phyloP scores from a whole-genome alignment of 192 early-diverging fungal species.

The Ambispora gerdemannii region DNA sequence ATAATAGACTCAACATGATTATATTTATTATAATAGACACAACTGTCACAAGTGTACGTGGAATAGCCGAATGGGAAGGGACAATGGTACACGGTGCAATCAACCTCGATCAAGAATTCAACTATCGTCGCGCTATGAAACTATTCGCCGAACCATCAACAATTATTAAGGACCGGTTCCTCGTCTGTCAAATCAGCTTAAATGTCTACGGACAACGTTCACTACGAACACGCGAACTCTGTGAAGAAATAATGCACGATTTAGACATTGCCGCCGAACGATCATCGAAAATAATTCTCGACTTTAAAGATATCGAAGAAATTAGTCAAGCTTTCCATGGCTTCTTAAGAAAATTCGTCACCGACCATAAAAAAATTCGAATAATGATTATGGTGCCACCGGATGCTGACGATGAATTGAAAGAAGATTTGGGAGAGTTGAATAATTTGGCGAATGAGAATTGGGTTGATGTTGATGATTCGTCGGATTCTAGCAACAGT shows the following conservation, averaged over 20 bases:
- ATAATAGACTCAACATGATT: not conserved
- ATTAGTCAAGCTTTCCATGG: slow-evolving; percentile 29
- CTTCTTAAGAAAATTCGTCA: slow-evolving; percentile 20
- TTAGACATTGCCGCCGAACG: slow-evolving; percentile 25
- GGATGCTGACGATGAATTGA: slow-evolving; percentile 16
- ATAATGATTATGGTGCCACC: slow-evolving; percentile 29
- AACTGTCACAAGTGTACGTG: slow-evolving; percentile 14
- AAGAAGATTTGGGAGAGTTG: slow-evolving; percentile 29
- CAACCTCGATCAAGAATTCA: slow-evolving; percentile 25
- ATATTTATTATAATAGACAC: slow-evolving; percentile 9
- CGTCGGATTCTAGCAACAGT: too few relatives aligned
- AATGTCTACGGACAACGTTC: slow-evolving; percentile 26
- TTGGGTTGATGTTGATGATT: slow-evolving; percentile 4
- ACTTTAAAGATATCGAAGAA: slow-evolving; percentile 15
- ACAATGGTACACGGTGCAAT: slow-evolving; percentile 28
- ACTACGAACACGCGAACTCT: slow-evolving; percentile 25
- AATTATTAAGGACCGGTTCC: slow-evolving; percentile 23
- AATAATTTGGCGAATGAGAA: slow-evolving; percentile 5
- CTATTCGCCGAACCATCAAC: slow-evolving; percentile 13
- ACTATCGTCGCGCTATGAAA: slow-evolving; percentile 30
- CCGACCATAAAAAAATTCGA: slow-evolving; percentile 5
- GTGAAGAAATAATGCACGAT: slow-evolving; percentile 30
- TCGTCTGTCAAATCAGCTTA: slow-evolving; percentile 1
- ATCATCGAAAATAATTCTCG: slow-evolving; percentile 26
- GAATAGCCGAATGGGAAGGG: slow-evolving; percentile 28